phyloP scores from a whole-genome alignment of 129 eudicot genomes.

The Arctium lappa region DNA sequence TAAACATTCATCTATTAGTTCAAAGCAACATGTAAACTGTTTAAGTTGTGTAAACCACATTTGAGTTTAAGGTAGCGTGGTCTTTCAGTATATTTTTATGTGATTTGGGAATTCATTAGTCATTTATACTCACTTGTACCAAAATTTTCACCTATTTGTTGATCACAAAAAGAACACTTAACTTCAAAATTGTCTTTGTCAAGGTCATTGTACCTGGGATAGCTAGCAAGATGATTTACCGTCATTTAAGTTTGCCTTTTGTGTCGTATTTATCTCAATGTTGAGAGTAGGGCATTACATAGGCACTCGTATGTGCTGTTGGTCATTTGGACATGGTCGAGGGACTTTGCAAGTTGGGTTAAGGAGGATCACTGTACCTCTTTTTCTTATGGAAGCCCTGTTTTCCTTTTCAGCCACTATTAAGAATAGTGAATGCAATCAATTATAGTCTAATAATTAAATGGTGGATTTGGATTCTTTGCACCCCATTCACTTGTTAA shows the following conservation, averaged over 20 bases:
- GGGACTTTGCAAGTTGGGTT: slow-evolving; percentile 26
- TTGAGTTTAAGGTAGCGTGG: background rate
- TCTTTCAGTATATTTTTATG: background rate
- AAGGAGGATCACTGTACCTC: slow-evolving; percentile 22
- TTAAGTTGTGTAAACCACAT: background rate
- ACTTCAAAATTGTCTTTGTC: background rate
- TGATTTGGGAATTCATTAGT: background rate
- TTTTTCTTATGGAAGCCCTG: slow-evolving; percentile 25
- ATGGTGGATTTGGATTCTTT: slow-evolving; percentile 29
- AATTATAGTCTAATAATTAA: slow-evolving; percentile 21
- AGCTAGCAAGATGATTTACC: background rate
- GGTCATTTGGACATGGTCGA: slow-evolving; percentile 22
- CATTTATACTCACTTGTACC: background rate
- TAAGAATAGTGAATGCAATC: slow-evolving; percentile 20
- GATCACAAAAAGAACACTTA: too few relatives aligned
- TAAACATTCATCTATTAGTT: background rate
- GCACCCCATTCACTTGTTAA: slow-evolving; percentile 2
- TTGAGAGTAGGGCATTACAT: slow-evolving; percentile 61
- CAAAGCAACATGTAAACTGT: background rate
- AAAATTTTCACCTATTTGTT: background rate
- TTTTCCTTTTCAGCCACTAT: slow-evolving; percentile 23
- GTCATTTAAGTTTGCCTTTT: background rate
- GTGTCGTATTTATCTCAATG: slow-evolving; percentile 8
- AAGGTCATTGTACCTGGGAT: background rate
- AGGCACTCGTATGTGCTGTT: slow-evolving; percentile 27